Conservation (phyloP, 768 basidiomycete genomes). For the Lyophyllum atratum region DNA sequence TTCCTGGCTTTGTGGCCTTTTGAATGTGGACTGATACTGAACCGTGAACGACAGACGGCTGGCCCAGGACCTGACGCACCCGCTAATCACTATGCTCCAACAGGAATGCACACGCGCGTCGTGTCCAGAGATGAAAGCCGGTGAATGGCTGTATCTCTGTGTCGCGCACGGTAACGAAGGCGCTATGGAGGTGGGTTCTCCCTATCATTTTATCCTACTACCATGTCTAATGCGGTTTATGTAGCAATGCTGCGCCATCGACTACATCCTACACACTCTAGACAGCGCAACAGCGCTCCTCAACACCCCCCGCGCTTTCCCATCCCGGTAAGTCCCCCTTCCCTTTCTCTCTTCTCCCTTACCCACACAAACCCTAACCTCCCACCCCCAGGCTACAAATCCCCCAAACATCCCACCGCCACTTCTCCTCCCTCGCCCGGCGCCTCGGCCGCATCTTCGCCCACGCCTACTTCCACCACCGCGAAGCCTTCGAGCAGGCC, state of each 20-base stretch:
- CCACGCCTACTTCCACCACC: conserved; percentile 95
- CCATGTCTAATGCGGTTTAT: background rate
- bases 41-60: conserved; percentile 59
- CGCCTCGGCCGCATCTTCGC: conserved; percentile 94
- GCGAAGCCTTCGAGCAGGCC: conserved; percentile 86
- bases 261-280: conserved; percentile 91
- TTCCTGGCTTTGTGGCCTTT: conserved; percentile 6
- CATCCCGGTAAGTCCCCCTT: conserved; percentile 65
- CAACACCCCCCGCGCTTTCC: conserved; percentile 90
- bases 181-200: conserved; percentile 71
- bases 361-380: conserved; percentile 1
- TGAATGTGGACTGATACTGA: background rate
- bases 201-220: background rate
- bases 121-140: conserved; percentile 99
- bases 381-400: conserved; percentile 66
- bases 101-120: conserved; percentile 83
- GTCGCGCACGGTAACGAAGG: conserved; percentile 92
- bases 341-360: background rate
- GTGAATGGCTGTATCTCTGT: conserved; percentile 96
- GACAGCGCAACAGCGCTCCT: conserved; percentile 92
- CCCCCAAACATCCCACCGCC: conserved; percentile 77
- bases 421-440: conserved; percentile 87
- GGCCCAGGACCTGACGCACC: conserved; percentile 85
- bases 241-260: conserved; percentile 95
- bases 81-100: conserved; percentile 82